Evolutionary conservation across 345 rosid genomes (phyloP), one percentile per base, ranked within the genome.

Genomic region (Lepidium didymum): DNA sequence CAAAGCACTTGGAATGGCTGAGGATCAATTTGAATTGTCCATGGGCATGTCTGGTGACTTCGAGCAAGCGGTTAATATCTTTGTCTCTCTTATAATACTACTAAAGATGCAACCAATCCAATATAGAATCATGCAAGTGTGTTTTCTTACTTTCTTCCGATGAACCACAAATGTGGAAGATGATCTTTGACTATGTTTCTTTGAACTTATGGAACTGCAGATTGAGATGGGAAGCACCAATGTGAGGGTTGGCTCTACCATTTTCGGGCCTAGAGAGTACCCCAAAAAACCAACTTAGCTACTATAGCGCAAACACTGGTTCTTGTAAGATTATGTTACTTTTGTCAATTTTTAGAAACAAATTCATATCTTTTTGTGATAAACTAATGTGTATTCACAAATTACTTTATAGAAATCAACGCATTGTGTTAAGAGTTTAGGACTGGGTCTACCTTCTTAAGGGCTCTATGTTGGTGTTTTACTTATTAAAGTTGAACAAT

Each of bases 11-110:
- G 86, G 86, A 69, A 76, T 84, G 78, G 50, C 68, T 34, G 96
- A 84, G 85, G 85, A 84, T 62, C 78, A 83, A 23, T 88, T 87
- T 64, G 97, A 92, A 79, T 83, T 92, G 35, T 92, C 98, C 10
- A 92, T 90, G 97, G 97, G 97, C 76, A 92, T 92, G 98, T 92
- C 97, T 0, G 81, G 89, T 61, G 98, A 92, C 73, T 92, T 85
- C 62, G 96, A 92, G 86, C 83, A 70, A 84, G 98, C 97, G 36
- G 97, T 90, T 79, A 70, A 77, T 8, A 21, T 55, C 29, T 68
- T 41, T 49, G 7, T 66, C 73, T 58, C 31, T 51, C 36, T 37
- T 46, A 49, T 16, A 53, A 53, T 8, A 15, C 50, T 10, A 15
- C 50, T 10, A 12, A 8, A 42, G 44, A n/a, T 59, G 46, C 53